Percentiles rank a stretch among this genome's conserved stretches.
Conservation (phyloP, 441 rosid species). For the Eutrema salsugineum region DNA sequence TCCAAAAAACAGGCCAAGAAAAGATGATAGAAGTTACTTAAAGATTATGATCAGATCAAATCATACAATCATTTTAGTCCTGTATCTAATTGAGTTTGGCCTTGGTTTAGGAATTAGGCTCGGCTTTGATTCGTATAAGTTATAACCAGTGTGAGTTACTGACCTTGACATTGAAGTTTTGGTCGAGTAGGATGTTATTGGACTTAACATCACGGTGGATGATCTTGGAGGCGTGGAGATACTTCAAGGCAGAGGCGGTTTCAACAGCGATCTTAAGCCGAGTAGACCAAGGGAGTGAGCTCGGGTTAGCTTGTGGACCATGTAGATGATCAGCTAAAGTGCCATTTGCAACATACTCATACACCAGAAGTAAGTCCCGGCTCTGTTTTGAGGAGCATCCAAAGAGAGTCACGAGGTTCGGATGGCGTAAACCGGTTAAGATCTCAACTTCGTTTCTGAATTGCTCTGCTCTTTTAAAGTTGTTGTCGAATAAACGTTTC, state of each 20-base stretch:
- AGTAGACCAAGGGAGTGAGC: slow-evolving; percentile 57
- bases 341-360: slow-evolving; percentile 83
- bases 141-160: not conserved
- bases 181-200: slow-evolving; percentile 71
- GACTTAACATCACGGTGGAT: slow-evolving; percentile 90
- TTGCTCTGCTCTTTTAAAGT: slow-evolving; percentile 65
- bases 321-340: slow-evolving; percentile 88
- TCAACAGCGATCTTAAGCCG: slow-evolving; percentile 75
- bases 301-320: slow-evolving; percentile 53
- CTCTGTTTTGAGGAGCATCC: slow-evolving; percentile 89
- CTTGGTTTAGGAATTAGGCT: not conserved
- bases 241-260: slow-evolving; percentile 71
- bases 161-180: slow-evolving; percentile 48
- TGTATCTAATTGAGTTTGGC: not conserved
- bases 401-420: slow-evolving; percentile 69
- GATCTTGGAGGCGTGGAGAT: slow-evolving; percentile 72
- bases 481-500: slow-evolving; percentile 80
- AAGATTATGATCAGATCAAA: not conserved
- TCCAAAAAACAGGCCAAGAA: not conserved
- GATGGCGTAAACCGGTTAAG: slow-evolving; percentile 67
- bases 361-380: slow-evolving; percentile 77
- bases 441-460: slow-evolving; percentile 84
- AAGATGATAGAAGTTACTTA: not conserved
- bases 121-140: not conserved
- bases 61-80: not conserved